Evolutionary conservation across 257 asterid genomes (phyloP), one percentile per base, ranked within the genome.

Genomic region (Echites panduratus): DNA sequence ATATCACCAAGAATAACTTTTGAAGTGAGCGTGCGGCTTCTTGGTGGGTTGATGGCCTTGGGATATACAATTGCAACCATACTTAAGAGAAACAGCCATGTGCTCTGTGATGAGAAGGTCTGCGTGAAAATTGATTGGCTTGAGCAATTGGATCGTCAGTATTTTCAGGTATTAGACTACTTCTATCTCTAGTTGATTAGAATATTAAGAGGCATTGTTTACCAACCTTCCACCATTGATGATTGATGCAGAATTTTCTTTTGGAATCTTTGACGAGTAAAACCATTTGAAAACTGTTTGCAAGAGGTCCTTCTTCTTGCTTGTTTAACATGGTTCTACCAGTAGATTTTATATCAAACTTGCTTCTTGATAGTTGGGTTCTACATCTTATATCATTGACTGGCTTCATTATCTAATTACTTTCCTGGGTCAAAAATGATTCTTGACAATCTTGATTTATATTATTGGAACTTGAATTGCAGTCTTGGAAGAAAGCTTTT

Each of bases 1-100:
- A 95, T 95, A 87, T 92, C 99, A 56, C 99, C 99, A 75, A 95
- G 99, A 87, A 95, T 95, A 79, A 92, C 96, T 29, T 95, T 95
- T 82, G 99, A 95, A 89, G 99, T 95, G 67, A 87, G 97, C 70
- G 99, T 95, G 48, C 87, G 96, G 75, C 99, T 95, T 79, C 97
- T 95, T 71, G 98, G 99, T 74, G 99, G 99, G 49, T 77, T 95
- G 76, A 95, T 95, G 99, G 98, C 99, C 63, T 79, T 95, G 89
- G 99, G 99, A 75, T 95, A 95, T 82, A 92, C 98, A 65, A 95
- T 95, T 80, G 99, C 97, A 40, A 84, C 98, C 76, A 95, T 95
- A 73, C 97, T 95, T 75, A 95, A 92, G 83, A 82, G 99, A 92
- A 95, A 82, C 75, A 90, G 99, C 87, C 98, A 90, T 72, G 83